Evolutionary conservation across 2,329 filamentous ascomycete genomes (phyloP), one percentile per base, ranked within the genome.

Genomic region (Fusarium musae): DNA sequence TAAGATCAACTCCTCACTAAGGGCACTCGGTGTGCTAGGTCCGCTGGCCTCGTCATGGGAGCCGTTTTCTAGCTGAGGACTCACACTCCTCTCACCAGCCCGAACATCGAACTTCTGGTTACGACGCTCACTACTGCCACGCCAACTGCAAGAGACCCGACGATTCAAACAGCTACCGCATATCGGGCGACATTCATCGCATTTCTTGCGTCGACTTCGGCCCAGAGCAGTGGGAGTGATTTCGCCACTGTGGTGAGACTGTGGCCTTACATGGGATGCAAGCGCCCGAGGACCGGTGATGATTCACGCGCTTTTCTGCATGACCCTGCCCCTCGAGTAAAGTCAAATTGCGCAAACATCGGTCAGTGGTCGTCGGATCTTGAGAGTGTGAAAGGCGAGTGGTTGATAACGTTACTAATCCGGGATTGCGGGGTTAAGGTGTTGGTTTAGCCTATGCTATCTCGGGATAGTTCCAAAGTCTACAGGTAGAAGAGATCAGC

Each of bases 41-140:
- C 9, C 34, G 34, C 34, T 36, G 19, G 10, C 3, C 1, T n/a
- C 19, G 7, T 1, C 26, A 2, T 11, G 2, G 23, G 21, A 50
- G 47, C 5, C 21, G 3, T 9, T 17, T 4, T 17, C 8, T 36
- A 17, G 15, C 11, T 6, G 15, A 50, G 8, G 32, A 21, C n/a
- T 36, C 17, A 2, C 0, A 13, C 30, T 8, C 12, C 5, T 10
- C 32, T 15, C 49, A 2, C 16, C n/a, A 19, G n/a, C 32, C 6
- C 21, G 46, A 3, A 2, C 15, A 32, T 2, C 0, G 10, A 32
- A 21, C 21, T 52, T 52, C 4, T 26, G 49, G 9, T 0, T 21
- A 0, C 32, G 49, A 2, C 49, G 49, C n/a, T 26, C n/a, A 5
- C 8, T 2, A 11, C 2, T 21, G 7, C 34, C 1, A 2, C 34